Conservation (phyloP, 805 yeast species). For the Candida jianshihensis region DNA sequence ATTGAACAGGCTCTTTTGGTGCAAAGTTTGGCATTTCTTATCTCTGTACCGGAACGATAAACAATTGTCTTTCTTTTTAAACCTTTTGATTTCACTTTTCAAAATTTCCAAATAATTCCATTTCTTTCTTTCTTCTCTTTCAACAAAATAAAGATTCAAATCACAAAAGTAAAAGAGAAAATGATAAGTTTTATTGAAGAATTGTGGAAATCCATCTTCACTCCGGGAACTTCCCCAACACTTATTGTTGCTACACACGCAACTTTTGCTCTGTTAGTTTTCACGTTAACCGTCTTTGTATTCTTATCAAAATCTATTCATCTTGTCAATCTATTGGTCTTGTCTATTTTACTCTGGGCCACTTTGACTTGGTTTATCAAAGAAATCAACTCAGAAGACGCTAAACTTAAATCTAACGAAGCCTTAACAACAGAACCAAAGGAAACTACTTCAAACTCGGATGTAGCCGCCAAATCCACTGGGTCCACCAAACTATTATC, state of each 20-base stretch:
- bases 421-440: slow-evolving; percentile 16
- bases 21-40: slow-evolving; percentile 30
- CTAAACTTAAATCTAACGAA: slow-evolving; percentile 26
- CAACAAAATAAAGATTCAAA: no score
- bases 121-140: no score
- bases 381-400: slow-evolving; percentile 46
- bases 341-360: slow-evolving; percentile 65
- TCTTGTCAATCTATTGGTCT: slow-evolving; percentile 43
- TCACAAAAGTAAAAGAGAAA: no score
- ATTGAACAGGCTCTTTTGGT: slow-evolving; percentile 46
- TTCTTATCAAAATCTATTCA: slow-evolving; percentile 63
- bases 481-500: not conserved
- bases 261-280: slow-evolving; percentile 61
- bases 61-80: not conserved
- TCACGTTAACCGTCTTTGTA: slow-evolving; percentile 51
- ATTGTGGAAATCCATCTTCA: slow-evolving; percentile 85
- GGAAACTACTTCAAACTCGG: not conserved
- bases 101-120: no score
- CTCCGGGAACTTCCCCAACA: slow-evolving; percentile 91
- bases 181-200: slow-evolving; percentile 44
- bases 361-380: slow-evolving; percentile 82
- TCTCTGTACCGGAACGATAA: not conserved
- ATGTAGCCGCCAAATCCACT: not conserved
- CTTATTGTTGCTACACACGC: slow-evolving; percentile 82
- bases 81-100: no score